Conservation (phyloP, 108 stramenopile genomes). For the Cyclotella distinguenda region DNA sequence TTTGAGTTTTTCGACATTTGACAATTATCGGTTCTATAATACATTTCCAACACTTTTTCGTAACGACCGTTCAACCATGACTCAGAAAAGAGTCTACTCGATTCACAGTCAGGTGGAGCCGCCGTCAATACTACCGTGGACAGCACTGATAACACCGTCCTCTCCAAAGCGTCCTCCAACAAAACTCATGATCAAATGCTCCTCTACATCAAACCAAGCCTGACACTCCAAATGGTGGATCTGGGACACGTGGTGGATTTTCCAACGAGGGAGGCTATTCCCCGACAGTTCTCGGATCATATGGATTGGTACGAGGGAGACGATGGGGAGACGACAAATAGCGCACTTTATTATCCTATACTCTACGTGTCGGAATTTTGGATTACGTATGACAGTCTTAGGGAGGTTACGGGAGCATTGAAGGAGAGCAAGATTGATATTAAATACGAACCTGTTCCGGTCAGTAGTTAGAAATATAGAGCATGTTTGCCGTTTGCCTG, state of each 20-base stretch:
- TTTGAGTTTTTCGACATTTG: neutral
- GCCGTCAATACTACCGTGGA: neutral
- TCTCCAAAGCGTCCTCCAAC: slow-evolving; percentile 43
- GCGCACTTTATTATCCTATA: slow-evolving; percentile 55
- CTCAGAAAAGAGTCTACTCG: slow-evolving; percentile 41
- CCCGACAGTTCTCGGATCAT: slow-evolving; percentile 37
- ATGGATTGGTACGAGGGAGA: slow-evolving; percentile 52
- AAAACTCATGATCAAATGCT: slow-evolving; percentile 51
- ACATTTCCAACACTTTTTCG: neutral
- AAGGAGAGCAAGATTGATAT: slow-evolving; percentile 47
- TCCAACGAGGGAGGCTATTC: slow-evolving; percentile 34
- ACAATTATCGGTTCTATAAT: neutral
- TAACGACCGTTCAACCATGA: neutral
- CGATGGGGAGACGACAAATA: neutral
- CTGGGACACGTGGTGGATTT: slow-evolving; percentile 27
- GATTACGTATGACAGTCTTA: slow-evolving; percentile 55
- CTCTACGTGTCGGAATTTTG: slow-evolving; percentile 75
- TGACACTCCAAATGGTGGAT: slow-evolving; percentile 57
- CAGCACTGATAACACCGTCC: slow-evolving; percentile 31
- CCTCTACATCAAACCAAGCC: slow-evolving; percentile 50
- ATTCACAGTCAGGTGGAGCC: neutral
- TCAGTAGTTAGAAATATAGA: slow-evolving; percentile 5
- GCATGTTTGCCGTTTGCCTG: neutral
- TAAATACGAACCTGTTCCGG: slow-evolving; percentile 42
- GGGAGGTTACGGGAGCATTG: slow-evolving; percentile 62